Evolutionary conservation across 208 protist genomes (phyloP).

Genomic region (Acanthamoeba culbertsoni): DNA sequence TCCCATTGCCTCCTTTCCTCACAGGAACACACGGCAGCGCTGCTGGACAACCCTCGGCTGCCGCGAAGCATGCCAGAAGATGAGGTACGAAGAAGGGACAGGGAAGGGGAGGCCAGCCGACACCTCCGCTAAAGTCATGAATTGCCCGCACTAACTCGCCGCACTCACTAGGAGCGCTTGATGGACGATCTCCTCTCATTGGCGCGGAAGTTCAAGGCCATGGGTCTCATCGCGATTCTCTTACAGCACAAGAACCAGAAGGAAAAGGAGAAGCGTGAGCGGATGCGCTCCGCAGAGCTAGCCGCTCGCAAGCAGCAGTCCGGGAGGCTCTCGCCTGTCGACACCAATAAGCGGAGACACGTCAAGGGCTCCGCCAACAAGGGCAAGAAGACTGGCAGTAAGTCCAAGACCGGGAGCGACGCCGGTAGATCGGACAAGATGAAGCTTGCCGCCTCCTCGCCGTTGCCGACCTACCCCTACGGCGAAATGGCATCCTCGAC

Average conservation of each 20-base stretch:
- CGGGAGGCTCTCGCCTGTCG: background rate
- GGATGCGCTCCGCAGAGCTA: background rate
- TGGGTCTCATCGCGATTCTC: background rate
- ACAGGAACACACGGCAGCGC: background rate
- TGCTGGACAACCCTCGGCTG: background rate
- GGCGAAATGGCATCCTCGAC: background rate
- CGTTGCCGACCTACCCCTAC: constrained; percentile 14
- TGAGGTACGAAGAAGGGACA: background rate
- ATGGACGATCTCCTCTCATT: background rate
- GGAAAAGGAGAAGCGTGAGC: background rate
- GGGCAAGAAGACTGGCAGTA: background rate
- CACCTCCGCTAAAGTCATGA: background rate
- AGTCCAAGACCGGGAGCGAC: background rate
- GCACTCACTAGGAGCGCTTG: background rate
- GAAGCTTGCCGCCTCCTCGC: constrained; percentile 22
- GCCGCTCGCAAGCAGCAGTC: background rate
- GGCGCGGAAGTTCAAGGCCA: constrained; percentile 37
- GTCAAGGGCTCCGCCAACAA: background rate
- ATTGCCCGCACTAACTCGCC: background rate
- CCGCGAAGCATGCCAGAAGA: background rate
- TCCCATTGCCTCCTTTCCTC: no score
- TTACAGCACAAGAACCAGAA: constrained; percentile 43
- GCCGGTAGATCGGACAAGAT: background rate
- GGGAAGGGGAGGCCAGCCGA: no score
- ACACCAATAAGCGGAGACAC: no score